Conservation (phyloP, 2,329 filamentous ascomycete genomes). For the Venturia asperata region DNA sequence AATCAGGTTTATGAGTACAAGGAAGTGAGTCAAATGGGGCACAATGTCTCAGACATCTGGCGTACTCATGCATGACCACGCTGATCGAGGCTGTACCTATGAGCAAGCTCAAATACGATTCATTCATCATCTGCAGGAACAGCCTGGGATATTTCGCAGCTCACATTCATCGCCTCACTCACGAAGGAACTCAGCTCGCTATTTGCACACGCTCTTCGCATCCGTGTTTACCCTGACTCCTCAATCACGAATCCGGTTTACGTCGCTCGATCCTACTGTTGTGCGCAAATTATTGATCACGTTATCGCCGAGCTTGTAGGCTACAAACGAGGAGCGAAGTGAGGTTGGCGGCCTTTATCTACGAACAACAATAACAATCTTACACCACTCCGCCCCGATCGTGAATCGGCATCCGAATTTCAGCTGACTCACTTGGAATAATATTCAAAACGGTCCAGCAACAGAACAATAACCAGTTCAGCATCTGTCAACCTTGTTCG, state of each 20-base stretch:
- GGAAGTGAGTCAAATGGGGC: neutral
- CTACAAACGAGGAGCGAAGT: neutral
- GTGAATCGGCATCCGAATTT: neutral
- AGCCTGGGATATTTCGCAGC: neutral
- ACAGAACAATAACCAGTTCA: neutral
- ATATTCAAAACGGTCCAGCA: neutral
- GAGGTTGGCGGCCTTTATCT: neutral
- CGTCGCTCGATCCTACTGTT: neutral
- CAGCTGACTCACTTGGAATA: neutral
- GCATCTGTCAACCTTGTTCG: neutral
- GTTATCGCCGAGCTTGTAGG: neutral
- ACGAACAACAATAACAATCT: neutral
- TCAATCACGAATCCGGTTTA: neutral
- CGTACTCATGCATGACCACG: constrained; percentile 8
- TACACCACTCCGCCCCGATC: neutral
- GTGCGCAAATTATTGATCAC: neutral
- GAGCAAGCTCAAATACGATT: neutral
- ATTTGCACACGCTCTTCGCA: neutral
- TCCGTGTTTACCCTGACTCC: neutral
- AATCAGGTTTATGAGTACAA: neutral
- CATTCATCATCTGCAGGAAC: constrained; percentile 8
- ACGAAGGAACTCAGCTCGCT: neutral
- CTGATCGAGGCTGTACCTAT: neutral
- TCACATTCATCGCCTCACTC: neutral
- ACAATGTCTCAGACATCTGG: neutral